Conservation (phyloP, 306 rosid species). For the Gleditsia sinensis region DNA sequence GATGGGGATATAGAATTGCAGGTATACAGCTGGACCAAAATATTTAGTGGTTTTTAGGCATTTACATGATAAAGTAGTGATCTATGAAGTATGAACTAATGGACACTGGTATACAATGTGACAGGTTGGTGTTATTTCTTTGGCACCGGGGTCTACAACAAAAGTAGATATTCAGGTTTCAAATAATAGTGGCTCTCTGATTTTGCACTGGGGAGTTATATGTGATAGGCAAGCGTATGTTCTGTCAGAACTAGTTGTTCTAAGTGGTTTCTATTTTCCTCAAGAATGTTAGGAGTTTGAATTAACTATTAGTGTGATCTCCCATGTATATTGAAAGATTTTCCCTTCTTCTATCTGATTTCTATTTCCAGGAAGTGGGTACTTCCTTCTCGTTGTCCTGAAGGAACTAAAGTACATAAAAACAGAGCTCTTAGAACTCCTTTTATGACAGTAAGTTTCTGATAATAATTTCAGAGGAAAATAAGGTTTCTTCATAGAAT, state of each 20-base stretch:
- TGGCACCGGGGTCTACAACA: conserved; percentile 51
- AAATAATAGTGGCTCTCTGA: conserved; percentile 61
- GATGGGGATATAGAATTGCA: conserved; percentile 80
- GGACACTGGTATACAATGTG: conserved; percentile 39
- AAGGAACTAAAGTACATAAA: conserved; percentile 77
- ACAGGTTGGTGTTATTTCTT: conserved; percentile 71
- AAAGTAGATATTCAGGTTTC: conserved; percentile 68
- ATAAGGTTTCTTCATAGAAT: conserved; percentile 3
- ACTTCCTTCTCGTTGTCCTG: conserved; percentile 81
- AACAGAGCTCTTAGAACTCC: conserved; percentile 92
- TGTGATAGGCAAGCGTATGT: conserved; percentile 71
- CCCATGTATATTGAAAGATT: conserved; percentile 1
- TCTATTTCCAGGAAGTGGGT: conserved; percentile 75
- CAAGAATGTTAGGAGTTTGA: conserved; percentile 13
- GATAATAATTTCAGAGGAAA: conserved; percentile 18
- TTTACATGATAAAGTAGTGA: conserved; percentile 20
- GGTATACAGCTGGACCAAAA: conserved; percentile 49
- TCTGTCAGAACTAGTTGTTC: conserved; percentile 31
- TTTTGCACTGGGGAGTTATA: conserved; percentile 91
- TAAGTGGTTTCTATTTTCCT: conserved; percentile 22
- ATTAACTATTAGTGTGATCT: background rate
- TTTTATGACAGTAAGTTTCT: conserved; percentile 70
- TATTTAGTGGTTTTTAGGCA: conserved; percentile 18
- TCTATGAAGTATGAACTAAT: conserved; percentile 26
- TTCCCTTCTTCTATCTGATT: conserved; percentile 9